Base-by-base conservation (phyloP, 1,284 basidiomycete genomes). In the Ganoderma lingzhi region DNA sequence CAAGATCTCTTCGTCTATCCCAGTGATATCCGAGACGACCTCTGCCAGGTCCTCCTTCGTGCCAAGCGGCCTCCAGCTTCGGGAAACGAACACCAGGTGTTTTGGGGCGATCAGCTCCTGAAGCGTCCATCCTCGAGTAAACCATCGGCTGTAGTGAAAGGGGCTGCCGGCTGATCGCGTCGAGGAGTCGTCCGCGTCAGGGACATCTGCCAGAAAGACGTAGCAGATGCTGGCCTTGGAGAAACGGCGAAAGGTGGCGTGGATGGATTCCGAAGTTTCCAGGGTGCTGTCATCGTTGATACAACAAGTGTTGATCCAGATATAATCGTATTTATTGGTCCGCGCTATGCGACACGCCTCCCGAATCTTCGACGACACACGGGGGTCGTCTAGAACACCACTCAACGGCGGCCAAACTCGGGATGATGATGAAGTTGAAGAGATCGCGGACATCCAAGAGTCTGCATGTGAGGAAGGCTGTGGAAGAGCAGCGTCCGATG, bases 281-380 rank as follows among this genome's bases (percentile, higher is more conserved):
- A 56, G 30, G 30, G 53, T 56, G 30, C 14, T 56, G 32, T 56
- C 30, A 15, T 56, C 53, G 53, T 56, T 10, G 53, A 56, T 19
- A 19, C 53, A 56, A 56, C 53, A 56, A 8, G 30, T 32, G 32
- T 56, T 56, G 53, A 56, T 32, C 53, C 53, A 56, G 53, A 56
- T 56, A 23, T 56, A 56, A 30, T 56, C 53, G 30, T 17, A 35
- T 6, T 56, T 35, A 14, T 56, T 30, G 2, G 14, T 35, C 14
- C 53, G 30, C 12, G 53, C 53, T 35, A 35, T 56, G 14, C 30
- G 28, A 9, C 53, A 56, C 15, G 53, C 53, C 30, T 56, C 32
- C 30, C 53, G 53, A 12, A 56, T 35, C 53, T 56, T 56, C 6
- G 30, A 19, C 53, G 53, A 19, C 28, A 63, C 45, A 9, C 30